These are phyloP conservation scores for Krasilnikovozyma curviuscula DNA, from an alignment of 768 basidiomycete species.

Conservation along the genomic window DNA sequence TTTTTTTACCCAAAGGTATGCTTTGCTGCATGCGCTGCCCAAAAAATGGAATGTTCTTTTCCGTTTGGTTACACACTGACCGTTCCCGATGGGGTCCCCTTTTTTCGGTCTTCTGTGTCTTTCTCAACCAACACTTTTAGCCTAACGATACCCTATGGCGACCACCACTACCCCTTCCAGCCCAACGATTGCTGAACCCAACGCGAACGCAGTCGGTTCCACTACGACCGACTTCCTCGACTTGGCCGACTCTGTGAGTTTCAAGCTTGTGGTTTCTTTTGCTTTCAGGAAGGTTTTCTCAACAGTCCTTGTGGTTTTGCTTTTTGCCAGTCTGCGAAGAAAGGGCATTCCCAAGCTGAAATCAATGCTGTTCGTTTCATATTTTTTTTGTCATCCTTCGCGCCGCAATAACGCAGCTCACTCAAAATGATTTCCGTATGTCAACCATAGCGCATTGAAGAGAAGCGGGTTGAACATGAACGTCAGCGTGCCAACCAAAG, in stretches of 20 bases:
- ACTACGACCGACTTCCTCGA: slow-evolving; percentile 84
- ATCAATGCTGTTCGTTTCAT: slow-evolving; percentile 51
- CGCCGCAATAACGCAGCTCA: background rate
- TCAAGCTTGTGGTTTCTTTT: background rate
- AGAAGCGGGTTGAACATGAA: slow-evolving; percentile 78
- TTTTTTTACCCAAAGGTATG: too few relatives aligned
- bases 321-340: slow-evolving; percentile 45
- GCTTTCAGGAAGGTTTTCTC: background rate
- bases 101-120: too few relatives aligned
- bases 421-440: slow-evolving; percentile 9
- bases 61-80: too few relatives aligned
- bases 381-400: background rate
- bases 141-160: too few relatives aligned
- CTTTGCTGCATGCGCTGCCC: too few relatives aligned
- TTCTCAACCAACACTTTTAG: too few relatives aligned
- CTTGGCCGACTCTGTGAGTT: slow-evolving; percentile 73
- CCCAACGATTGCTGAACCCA: slow-evolving; percentile 1
- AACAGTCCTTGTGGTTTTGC: background rate
- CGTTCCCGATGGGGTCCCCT: too few relatives aligned
- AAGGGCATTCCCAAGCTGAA: slow-evolving; percentile 72
- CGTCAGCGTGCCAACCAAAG: slow-evolving; percentile 70
- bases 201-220: slow-evolving; percentile 8
- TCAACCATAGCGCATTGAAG: slow-evolving; percentile 50
- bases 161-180: slow-evolving; percentile 11
- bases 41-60: too few relatives aligned